Conservation (phyloP, 345 rosid genomes). For the Conringia planisiliqua region DNA sequence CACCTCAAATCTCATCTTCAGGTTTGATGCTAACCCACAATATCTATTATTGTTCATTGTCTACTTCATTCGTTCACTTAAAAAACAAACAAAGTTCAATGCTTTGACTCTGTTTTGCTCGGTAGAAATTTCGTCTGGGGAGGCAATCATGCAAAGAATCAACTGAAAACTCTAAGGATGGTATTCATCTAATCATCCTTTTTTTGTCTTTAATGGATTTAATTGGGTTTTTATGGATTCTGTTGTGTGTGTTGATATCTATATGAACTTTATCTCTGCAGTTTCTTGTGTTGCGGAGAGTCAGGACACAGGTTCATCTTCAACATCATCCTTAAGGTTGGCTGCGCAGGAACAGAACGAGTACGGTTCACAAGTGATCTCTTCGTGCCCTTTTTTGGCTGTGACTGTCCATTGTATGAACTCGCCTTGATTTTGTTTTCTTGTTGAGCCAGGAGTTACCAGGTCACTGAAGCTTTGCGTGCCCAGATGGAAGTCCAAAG, state of each 20-base stretch:
- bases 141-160: slow-evolving; percentile 83
- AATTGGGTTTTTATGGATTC: neutral
- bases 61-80: neutral
- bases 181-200: slow-evolving; percentile 30
- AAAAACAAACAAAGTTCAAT: neutral
- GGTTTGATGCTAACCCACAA: slow-evolving; percentile 38
- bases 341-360: slow-evolving; percentile 69
- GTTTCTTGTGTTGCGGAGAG: slow-evolving; percentile 79
- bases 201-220: neutral
- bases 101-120: neutral
- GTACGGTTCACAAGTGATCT: slow-evolving; percentile 41
- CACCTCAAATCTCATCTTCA: slow-evolving; percentile 93
- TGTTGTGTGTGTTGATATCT: neutral
- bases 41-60: neutral
- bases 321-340: slow-evolving; percentile 60
- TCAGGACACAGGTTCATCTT: slow-evolving; percentile 77
- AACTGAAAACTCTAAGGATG: slow-evolving; percentile 79
- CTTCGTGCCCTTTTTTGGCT: neutral
- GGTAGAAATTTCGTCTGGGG: slow-evolving; percentile 87
- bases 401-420: neutral
- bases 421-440: neutral
- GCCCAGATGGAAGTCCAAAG: slow-evolving; percentile 98
- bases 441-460: slow-evolving; percentile 57
- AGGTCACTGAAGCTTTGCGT: slow-evolving; percentile 90
- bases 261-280: slow-evolving; percentile 27